Evolutionary conservation across 345 rosid genomes (phyloP).

Genomic region (Triadica sebifera): DNA sequence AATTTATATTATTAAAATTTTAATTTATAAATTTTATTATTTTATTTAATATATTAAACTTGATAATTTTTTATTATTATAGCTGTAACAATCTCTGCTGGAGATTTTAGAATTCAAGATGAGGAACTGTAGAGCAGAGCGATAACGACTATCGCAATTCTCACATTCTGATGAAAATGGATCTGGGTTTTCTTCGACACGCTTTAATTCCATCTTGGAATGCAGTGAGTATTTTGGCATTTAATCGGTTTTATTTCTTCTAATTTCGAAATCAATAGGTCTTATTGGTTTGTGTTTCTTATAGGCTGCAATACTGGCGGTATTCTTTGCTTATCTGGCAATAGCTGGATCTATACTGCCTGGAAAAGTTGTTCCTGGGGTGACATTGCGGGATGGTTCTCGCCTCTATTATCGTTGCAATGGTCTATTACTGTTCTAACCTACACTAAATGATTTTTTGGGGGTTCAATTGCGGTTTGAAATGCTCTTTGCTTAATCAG

Average conservation of each 20-base stretch:
- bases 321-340: slow-evolving; percentile 64
- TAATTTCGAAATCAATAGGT: not conserved
- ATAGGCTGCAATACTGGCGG: slow-evolving; percentile 48
- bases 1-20: no score
- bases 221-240: slow-evolving; percentile 44
- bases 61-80: no score
- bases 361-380: slow-evolving; percentile 71
- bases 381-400: slow-evolving; percentile 58
- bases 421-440: slow-evolving; percentile 34
- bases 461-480: not conserved
- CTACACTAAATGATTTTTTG: not conserved
- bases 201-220: slow-evolving; percentile 52
- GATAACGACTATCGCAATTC: not conserved
- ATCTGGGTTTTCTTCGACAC: slow-evolving; percentile 42
- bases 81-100: no score
- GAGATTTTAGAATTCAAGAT: no score
- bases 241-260: not conserved
- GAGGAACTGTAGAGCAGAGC: no score
- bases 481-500: not conserved
- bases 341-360: slow-evolving; percentile 58
- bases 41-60: no score
- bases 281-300: not conserved
- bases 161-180: slow-evolving; percentile 34
- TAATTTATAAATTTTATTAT: no score
- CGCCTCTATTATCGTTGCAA: slow-evolving; percentile 71